phyloP scores from a whole-genome alignment of 805 yeast species.

The Millerozyma miso region DNA sequence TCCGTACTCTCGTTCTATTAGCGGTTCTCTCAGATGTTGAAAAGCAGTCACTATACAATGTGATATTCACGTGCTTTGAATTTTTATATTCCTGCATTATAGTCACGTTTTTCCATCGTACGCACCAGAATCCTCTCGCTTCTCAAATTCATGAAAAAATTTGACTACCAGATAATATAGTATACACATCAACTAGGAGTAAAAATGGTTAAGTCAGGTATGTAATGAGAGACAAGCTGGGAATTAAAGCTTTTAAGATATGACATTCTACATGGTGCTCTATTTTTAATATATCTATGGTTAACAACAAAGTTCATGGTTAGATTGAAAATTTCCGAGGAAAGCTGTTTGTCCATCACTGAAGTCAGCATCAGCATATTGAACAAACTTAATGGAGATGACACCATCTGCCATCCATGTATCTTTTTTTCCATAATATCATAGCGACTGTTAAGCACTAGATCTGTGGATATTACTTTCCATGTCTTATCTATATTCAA shows the following conservation, averaged over 20 bases:
- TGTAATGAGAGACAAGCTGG: constrained; percentile 24
- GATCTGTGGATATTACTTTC: no score
- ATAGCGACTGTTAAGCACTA: no score
- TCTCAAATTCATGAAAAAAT: constrained; percentile 2
- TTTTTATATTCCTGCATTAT: background rate
- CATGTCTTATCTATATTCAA: no score
- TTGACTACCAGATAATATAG: background rate
- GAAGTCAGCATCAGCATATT: no score
- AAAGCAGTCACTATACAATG: constrained; percentile 1
- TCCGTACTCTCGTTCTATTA: no score
- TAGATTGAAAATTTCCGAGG: background rate
- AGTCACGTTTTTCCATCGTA: background rate
- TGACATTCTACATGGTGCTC: background rate
- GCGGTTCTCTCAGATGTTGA: no score
- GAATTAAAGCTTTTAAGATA: background rate
- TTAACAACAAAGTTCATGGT: no score
- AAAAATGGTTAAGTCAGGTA: constrained; percentile 67
- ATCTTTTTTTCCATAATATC: no score
- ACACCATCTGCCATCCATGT: constrained; percentile 3
- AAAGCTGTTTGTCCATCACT: background rate
- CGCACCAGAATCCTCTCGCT: background rate
- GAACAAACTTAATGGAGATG: background rate
- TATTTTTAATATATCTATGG: no score
- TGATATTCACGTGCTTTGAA: background rate
- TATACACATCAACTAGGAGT: constrained; percentile 11